Base-by-base conservation (phyloP, 495 filamentous ascomycete genomes). In the Penicillium verhagenii region DNA sequence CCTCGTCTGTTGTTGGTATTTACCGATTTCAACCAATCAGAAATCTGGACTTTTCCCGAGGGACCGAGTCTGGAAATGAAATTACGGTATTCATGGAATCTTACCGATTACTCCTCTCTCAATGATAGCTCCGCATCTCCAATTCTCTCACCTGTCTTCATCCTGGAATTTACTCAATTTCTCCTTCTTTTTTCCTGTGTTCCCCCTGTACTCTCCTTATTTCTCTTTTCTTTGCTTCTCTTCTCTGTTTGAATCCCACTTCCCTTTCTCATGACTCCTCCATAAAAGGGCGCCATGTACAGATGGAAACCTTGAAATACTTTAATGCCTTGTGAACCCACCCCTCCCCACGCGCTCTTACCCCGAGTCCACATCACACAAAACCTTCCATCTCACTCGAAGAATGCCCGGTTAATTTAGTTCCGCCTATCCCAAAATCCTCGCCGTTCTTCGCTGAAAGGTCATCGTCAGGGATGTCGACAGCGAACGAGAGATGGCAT, bases 401-500 rank as follows among this genome's bases (percentile, higher is more conserved):
- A 51, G 24, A 14, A 42, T 42, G 11, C 21, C 11, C 24, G 21
- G 25, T 26, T 16, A 26, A 16, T 25, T 46, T n/a, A 43, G 7
- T 10, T 1, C 6, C 40, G 33, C 33, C 4, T 35, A 35, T 35
- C 33, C 16, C 33, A 35, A 13, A 35, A 13, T 35, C 40, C 3
- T 21, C 21, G 19, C 19, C n/a, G n/a, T n/a, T n/a, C n/a, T 6
- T 8, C 40, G 23, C 23, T 26, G 21, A 14, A 23, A 3, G 4
- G 43, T 8, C 13, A 23, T 46, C 18, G 18, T 58, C 28, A 50
- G 43, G 46, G 25, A 58, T 47, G 46, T 28, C 20, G 24, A 31
- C 14, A 19, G 19, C 10, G 21, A 44, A 53, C 33, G 33, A 35
- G 37, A 54, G 47, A 72, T 71, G 70, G 55, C 64, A 8, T 57